Percentiles rank a stretch among this genome's conserved stretches.
phyloP scores from a whole-genome alignment of 2,329 filamentous ascomycete genomes.

The Mycogone perniciosa region DNA sequence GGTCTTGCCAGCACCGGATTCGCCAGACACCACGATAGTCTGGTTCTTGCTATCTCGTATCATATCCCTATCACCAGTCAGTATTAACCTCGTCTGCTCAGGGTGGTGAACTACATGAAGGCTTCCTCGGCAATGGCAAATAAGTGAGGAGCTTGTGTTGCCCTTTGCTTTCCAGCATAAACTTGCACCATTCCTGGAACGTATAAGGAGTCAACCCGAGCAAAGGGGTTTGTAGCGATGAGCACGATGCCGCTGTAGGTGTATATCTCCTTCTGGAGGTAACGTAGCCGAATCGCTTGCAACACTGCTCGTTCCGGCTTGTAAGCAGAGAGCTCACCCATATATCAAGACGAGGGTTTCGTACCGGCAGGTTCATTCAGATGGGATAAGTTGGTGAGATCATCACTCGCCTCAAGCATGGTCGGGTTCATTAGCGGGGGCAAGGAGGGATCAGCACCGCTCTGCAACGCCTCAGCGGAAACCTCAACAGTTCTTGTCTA shows the following conservation, averaged over 20 bases:
- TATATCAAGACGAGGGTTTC: slow-evolving; percentile 6
- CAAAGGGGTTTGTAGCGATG: slow-evolving; percentile 97
- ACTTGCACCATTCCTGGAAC: slow-evolving; percentile 99
- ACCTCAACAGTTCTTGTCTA: slow-evolving; percentile 77
- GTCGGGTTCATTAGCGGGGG: slow-evolving; percentile 96
- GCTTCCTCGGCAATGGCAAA: slow-evolving; percentile 99
- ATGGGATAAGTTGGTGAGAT: slow-evolving; percentile 94
- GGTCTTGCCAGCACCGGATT: slow-evolving; percentile 97
- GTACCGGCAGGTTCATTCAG: slow-evolving; percentile 95
- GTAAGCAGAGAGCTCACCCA: slow-evolving; percentile 18
- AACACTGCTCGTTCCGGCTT: slow-evolving; percentile 55
- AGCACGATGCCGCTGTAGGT: slow-evolving; percentile 98
- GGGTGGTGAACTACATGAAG: slow-evolving; percentile 67
- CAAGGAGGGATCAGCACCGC: slow-evolving; percentile 62
- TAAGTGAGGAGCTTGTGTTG: slow-evolving; percentile 93
- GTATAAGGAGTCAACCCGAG: slow-evolving; percentile 94
- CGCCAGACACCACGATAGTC: slow-evolving; percentile 97
- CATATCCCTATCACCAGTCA: slow-evolving; percentile 72
- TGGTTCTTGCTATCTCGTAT: slow-evolving; percentile 92
- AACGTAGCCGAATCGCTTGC: slow-evolving; percentile 94
- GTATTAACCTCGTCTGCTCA: slow-evolving; percentile 15
- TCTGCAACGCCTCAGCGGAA: slow-evolving; percentile 67
- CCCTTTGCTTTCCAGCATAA: slow-evolving; percentile 93
- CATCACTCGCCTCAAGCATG: slow-evolving; percentile 97
- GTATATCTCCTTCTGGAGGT: slow-evolving; percentile 98